Conservation (phyloP, 2,329 filamentous ascomycete species). For the Aspergillus bombycis region DNA sequence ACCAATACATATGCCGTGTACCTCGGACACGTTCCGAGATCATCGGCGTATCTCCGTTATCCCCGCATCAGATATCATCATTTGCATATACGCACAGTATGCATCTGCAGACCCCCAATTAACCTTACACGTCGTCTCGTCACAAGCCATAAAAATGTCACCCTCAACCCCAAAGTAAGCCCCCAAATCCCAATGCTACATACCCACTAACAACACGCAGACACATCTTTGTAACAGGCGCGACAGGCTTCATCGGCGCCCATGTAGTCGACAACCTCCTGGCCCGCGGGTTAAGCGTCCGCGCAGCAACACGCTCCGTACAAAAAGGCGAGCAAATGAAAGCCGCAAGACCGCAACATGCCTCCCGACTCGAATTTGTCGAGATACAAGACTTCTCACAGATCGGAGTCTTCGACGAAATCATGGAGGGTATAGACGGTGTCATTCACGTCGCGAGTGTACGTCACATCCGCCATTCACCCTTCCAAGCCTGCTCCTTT, state of each 20-base stretch:
- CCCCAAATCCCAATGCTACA: not conserved
- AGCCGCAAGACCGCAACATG: conserved; percentile 40
- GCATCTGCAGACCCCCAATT: not conserved
- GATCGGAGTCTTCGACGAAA: conserved; percentile 40
- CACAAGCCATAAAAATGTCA: not conserved
- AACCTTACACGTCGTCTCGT: not conserved
- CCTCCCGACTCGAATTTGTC: conserved; percentile 46
- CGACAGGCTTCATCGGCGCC: conserved; percentile 34
- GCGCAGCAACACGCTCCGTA: conserved; percentile 26
- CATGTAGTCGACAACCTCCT: conserved; percentile 33
- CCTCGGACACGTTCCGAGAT: not conserved
- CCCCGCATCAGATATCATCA: not conserved
- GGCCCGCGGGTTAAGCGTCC: conserved; percentile 26
- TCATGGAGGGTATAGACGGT: conserved; percentile 46
- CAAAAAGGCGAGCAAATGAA: conserved; percentile 39
- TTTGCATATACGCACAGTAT: not conserved
- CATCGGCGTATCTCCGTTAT: conserved; percentile 3
- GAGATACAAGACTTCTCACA: conserved; percentile 48
- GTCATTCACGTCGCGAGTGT: conserved; percentile 53
- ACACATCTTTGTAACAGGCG: conserved; percentile 30
- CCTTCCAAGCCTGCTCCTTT: too few species aligned
- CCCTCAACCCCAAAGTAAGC: not conserved
- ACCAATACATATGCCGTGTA: too few species aligned
- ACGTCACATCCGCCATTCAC: conserved; percentile 16
- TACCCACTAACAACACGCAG: conserved; percentile 15